Conservation (phyloP, 768 basidiomycete genomes). For the Russula virescens region DNA sequence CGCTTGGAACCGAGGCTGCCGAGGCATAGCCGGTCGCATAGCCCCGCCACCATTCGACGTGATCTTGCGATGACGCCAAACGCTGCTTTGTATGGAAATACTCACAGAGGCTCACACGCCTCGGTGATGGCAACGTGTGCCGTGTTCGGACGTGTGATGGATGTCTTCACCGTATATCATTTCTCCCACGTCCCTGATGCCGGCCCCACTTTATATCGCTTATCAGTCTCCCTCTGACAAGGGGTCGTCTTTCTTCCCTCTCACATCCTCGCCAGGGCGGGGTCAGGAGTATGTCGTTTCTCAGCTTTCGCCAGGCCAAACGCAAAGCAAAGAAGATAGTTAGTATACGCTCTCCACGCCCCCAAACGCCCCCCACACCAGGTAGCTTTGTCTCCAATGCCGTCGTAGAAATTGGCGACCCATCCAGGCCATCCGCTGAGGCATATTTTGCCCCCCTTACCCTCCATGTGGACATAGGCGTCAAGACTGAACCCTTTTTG, state of each 20-base stretch:
- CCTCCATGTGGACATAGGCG: conserved; percentile 13
- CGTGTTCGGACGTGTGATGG: background rate
- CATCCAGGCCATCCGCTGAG: background rate
- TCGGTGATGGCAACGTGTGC: conserved; percentile 10
- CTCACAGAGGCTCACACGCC: too few species aligned
- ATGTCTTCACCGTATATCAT: background rate
- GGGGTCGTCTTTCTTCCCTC: background rate
- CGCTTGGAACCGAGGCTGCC: too few species aligned
- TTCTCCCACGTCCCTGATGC: conserved; percentile 1
- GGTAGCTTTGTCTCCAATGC: background rate
- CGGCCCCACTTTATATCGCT: background rate
- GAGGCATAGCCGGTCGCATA: background rate
- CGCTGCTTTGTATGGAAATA: background rate
- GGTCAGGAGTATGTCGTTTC: conserved; percentile 15
- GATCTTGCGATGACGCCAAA: background rate
- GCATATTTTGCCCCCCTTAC: background rate
- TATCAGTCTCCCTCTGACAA: background rate
- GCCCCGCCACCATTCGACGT: background rate
- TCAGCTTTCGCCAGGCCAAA: conserved; percentile 20
- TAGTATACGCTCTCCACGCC: background rate
- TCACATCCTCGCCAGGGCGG: background rate
- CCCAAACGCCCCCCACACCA: background rate
- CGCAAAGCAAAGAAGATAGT: conserved; percentile 23
- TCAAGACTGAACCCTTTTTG: conserved; percentile 14
- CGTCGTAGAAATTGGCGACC: conserved; percentile 19